Evolutionary conservation across 2,329 filamentous ascomycete species (phyloP).

Genomic region (Xylariaceae sp.): DNA sequence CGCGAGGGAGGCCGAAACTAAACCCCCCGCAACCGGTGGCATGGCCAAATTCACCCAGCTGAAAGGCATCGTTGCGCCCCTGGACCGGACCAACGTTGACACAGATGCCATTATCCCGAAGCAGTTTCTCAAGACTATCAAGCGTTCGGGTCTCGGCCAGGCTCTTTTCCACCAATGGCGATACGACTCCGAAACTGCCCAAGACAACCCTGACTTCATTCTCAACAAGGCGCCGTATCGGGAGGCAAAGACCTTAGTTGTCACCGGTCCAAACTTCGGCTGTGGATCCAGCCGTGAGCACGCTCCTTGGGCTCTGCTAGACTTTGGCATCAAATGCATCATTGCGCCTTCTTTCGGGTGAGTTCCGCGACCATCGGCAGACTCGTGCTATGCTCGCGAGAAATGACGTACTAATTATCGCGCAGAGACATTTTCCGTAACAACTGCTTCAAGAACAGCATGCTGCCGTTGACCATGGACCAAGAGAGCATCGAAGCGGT

Average conservation of each 20-base stretch:
- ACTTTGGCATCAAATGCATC: conserved; percentile 93
- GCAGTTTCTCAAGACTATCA: conserved; percentile 99
- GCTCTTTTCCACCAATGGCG: conserved; percentile 67
- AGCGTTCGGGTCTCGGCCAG: conserved; percentile 87
- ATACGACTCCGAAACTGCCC: conserved; percentile 76
- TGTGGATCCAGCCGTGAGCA: conserved; percentile 93
- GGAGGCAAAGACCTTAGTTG: conserved; percentile 83
- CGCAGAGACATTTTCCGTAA: conserved; percentile 89
- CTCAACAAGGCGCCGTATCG: conserved; percentile 91
- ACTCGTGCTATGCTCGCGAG: background rate
- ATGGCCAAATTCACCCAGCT: conserved; percentile 83
- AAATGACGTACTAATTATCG: background rate
- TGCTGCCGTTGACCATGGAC: conserved; percentile 85
- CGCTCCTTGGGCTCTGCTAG: conserved; percentile 93
- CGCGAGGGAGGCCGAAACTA: conserved; percentile 47
- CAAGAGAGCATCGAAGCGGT: conserved; percentile 68
- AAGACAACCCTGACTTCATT: conserved; percentile 78
- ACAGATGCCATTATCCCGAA: conserved; percentile 99
- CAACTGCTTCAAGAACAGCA: conserved; percentile 99
- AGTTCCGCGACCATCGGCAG: background rate
- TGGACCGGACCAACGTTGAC: conserved; percentile 90
- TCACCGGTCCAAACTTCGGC: conserved; percentile 91
- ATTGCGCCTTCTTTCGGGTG: conserved; percentile 75
- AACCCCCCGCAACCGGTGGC: conserved; percentile 51
- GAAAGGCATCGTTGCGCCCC: conserved; percentile 83